A percentile compares a stretch with the other conserved stretches of the same genome.
These are phyloP conservation scores for Draba incana DNA, from an alignment of 345 rosid genomes.

Conservation along the genomic window DNA sequence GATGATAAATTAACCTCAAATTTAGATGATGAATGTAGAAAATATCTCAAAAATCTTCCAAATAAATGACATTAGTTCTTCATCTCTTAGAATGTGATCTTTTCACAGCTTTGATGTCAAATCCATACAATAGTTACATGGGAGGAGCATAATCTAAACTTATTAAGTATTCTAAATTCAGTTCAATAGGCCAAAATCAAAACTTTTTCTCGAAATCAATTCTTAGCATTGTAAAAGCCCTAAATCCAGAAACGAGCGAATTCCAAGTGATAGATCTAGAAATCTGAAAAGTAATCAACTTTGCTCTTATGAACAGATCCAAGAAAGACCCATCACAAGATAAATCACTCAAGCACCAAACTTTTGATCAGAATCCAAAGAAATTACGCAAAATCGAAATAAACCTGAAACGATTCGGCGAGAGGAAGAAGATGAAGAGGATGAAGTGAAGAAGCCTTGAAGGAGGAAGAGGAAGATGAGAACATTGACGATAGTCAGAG, in stretches of 20 bases:
- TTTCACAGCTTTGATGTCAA: neutral
- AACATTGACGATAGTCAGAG: constrained; percentile 59
- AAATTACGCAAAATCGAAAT: constrained; percentile 3
- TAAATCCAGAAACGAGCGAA: neutral
- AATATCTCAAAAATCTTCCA: neutral
- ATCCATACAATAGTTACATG: neutral
- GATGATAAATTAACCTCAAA: neutral
- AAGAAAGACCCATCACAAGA: constrained; percentile 21
- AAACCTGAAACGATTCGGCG: constrained; percentile 55
- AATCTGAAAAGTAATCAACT: neutral
- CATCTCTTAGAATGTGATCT: neutral
- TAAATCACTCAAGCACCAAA: constrained; percentile 25
- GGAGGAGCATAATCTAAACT: neutral
- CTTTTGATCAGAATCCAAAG: constrained; percentile 12
- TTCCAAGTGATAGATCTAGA: constrained; percentile 11
- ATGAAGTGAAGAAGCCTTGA: constrained; percentile 56
- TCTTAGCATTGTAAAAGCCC: neutral
- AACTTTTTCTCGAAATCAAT: neutral
- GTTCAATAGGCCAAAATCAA: neutral
- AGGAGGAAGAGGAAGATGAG: constrained; percentile 60
- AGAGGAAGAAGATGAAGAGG: constrained; percentile 47
- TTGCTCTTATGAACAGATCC: constrained; percentile 22
- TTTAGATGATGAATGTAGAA: neutral
- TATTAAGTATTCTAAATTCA: neutral
- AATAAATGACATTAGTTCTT: neutral